phyloP scores from a whole-genome alignment of 441 rosid species.

The Euphorbia neoarborescens region DNA sequence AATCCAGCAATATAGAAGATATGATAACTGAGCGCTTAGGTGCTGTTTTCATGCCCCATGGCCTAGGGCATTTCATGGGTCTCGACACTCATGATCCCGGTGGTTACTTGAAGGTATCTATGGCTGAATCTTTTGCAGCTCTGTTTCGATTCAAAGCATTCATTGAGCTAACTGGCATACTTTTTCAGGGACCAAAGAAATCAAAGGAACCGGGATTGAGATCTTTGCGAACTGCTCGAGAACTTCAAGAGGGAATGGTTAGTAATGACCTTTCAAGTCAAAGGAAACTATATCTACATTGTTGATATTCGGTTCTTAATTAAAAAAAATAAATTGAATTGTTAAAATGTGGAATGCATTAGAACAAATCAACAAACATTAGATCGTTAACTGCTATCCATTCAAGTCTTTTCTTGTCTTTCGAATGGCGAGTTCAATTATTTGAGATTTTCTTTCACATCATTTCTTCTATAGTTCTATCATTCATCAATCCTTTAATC shows the following conservation, averaged over 20 bases:
- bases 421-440: neutral
- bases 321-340: neutral
- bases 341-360: neutral
- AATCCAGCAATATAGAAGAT: conserved; percentile 53
- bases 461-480: neutral
- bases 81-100: conserved; percentile 95
- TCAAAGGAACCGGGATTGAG: conserved; percentile 68
- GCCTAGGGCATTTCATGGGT: conserved; percentile 67
- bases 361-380: too few relatives aligned
- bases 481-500: neutral
- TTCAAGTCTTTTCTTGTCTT: neutral
- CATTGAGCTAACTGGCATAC: conserved; percentile 14
- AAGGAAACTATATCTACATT: neutral
- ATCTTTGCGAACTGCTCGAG: conserved; percentile 65
- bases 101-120: conserved; percentile 61
- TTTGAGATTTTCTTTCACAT: neutral
- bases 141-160: conserved; percentile 6
- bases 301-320: neutral
- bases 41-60: conserved; percentile 71
- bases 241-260: conserved; percentile 82
- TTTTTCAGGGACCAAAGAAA: conserved; percentile 59
- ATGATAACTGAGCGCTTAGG: conserved; percentile 78
- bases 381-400: too few relatives aligned
- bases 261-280: conserved; percentile 12
- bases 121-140: conserved; percentile 1